Percentiles rank a stretch among this genome's conserved stretches.
phyloP scores from a whole-genome alignment of 345 rosid species.

The Orychophragmus violaceus region DNA sequence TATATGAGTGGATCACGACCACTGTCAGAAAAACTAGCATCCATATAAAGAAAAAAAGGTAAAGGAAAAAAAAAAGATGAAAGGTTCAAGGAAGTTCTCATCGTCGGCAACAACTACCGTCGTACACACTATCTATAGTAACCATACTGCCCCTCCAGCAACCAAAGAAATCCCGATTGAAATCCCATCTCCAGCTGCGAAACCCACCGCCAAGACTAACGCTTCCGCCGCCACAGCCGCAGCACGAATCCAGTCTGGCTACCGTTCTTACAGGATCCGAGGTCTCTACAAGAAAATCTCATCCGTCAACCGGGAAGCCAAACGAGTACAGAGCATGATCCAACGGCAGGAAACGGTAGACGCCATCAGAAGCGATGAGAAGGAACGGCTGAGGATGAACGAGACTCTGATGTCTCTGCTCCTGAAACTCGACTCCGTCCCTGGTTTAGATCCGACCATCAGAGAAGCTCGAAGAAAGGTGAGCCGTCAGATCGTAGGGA shows the following conservation, averaged over 20 bases:
- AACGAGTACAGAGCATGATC: slow-evolving; percentile 51
- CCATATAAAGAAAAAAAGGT: background rate
- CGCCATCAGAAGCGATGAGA: slow-evolving; percentile 48
- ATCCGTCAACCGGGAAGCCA: slow-evolving; percentile 51
- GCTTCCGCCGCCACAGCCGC: slow-evolving; percentile 40
- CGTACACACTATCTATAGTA: slow-evolving; percentile 34
- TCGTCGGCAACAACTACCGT: slow-evolving; percentile 38
- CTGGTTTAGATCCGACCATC: slow-evolving; percentile 60
- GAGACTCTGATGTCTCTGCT: slow-evolving; percentile 76
- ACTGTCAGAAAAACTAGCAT: slow-evolving; percentile 3
- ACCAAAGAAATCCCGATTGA: slow-evolving; percentile 34
- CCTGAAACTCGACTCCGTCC: slow-evolving; percentile 73
- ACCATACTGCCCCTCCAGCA: slow-evolving; percentile 28
- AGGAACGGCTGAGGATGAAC: slow-evolving; percentile 68
- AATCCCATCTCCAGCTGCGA: slow-evolving; percentile 17
- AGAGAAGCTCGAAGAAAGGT: slow-evolving; percentile 83
- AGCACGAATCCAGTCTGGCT: slow-evolving; percentile 59
- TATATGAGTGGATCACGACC: slow-evolving; percentile 4
- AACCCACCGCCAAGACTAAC: slow-evolving; percentile 20
- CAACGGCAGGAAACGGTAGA: slow-evolving; percentile 88
- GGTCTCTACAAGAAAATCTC: slow-evolving; percentile 48
- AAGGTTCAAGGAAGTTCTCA: slow-evolving; percentile 31
- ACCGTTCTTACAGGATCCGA: slow-evolving; percentile 57
- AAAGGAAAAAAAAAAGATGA: slow-evolving; percentile 17
- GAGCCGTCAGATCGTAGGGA: slow-evolving; percentile 72